A percentile compares a stretch with the other conserved stretches of the same genome.
phyloP scores from a whole-genome alignment of 768 basidiomycete genomes.

The Tulasnella sp. region DNA sequence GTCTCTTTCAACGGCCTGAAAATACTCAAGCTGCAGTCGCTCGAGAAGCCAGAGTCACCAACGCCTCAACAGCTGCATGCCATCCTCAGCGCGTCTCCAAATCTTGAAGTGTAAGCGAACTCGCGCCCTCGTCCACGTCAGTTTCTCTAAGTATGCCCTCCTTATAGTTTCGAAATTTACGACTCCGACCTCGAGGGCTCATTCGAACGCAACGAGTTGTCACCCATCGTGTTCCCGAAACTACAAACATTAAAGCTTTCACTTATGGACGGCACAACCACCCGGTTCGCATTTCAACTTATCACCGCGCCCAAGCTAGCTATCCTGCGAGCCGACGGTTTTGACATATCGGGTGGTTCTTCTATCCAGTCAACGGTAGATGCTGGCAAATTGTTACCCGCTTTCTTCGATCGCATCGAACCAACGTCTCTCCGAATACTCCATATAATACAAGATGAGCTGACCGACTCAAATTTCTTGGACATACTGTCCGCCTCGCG shows the following conservation, averaged over 20 bases:
- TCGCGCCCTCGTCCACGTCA: not conserved
- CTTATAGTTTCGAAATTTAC: not conserved
- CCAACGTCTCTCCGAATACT: not conserved
- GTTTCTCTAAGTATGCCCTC: not conserved
- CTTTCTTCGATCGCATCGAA: not conserved
- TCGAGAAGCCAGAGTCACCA: not conserved
- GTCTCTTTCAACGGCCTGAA: conserved; percentile 16
- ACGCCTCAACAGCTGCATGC: not conserved
- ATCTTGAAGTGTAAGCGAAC: conserved; percentile 10
- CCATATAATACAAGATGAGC: not conserved
- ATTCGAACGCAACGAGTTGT: not conserved
- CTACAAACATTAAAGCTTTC: not conserved
- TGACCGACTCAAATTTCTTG: not conserved
- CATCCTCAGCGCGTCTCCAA: conserved; percentile 1
- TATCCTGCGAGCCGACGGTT: not conserved
- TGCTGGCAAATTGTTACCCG: not conserved
- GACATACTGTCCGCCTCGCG: not conserved
- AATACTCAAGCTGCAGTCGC: conserved; percentile 3
- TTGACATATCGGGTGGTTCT: not conserved
- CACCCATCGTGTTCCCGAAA: not conserved
- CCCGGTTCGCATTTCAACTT: not conserved
- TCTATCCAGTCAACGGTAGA: not conserved
- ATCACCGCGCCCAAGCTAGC: not conserved
- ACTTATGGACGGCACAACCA: not conserved
- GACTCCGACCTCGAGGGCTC: not conserved